These are phyloP conservation scores for Dichotomocladium elegans DNA, from an alignment of 371 early-diverging fungal species.

Conservation along the genomic window DNA sequence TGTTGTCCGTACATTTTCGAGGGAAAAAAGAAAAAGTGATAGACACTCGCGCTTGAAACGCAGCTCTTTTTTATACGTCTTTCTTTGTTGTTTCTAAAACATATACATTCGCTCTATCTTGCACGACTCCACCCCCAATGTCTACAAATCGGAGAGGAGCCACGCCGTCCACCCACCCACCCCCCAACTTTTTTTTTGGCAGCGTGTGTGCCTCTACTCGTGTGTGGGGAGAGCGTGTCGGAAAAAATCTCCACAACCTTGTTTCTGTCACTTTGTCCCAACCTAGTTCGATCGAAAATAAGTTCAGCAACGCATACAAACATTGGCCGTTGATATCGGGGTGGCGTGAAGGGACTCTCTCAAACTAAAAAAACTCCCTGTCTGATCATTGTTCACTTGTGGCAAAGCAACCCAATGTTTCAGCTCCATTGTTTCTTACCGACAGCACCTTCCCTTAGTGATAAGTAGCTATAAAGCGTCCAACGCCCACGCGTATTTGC, in stretches of 20 bases:
- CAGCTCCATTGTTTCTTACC: too few species aligned
- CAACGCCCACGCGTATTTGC: too few species aligned
- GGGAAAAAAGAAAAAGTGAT: not conserved
- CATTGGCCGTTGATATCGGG: too few species aligned
- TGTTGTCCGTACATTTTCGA: not conserved
- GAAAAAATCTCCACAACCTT: not conserved
- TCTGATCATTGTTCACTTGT: too few species aligned
- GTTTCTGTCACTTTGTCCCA: not conserved
- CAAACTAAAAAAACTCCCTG: too few species aligned
- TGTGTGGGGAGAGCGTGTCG: not conserved
- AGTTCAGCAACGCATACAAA: not conserved
- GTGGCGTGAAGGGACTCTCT: too few species aligned
- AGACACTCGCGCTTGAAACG: not conserved
- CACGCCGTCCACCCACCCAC: not conserved
- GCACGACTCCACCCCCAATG: too few species aligned
- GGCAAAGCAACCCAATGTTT: too few species aligned
- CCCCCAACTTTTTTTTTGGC: not conserved
- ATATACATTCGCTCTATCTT: too few species aligned
- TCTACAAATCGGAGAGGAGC: not conserved
- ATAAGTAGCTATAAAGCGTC: too few species aligned
- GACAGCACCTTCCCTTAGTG: too few species aligned
- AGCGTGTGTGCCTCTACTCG: not conserved
- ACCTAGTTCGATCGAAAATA: not conserved
- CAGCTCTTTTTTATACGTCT: not conserved
- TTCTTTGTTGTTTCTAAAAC: not conserved